Evolutionary conservation across 163 green algal genomes (phyloP).

Genomic region (Chloromonas sp.): DNA sequence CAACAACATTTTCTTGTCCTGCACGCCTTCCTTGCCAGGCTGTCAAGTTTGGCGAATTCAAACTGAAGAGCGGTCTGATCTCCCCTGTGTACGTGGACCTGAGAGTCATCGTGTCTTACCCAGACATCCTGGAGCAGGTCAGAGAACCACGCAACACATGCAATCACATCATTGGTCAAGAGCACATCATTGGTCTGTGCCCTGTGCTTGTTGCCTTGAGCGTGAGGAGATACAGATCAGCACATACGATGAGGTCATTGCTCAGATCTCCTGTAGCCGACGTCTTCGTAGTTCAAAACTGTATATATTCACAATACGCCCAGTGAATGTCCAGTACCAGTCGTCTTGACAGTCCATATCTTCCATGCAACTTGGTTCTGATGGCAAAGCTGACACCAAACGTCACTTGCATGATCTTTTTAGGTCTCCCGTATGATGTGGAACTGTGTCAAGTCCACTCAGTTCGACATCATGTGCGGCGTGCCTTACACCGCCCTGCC

Average conservation of each 20-base stretch:
- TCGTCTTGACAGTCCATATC: too few species aligned
- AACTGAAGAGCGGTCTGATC: slow-evolving; percentile 94
- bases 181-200: too few species aligned
- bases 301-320: too few species aligned
- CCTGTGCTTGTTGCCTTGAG: too few species aligned
- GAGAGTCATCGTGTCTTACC: slow-evolving; percentile 96
- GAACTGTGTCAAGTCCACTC: slow-evolving; percentile 47
- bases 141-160: background rate
- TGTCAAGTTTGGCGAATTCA: slow-evolving; percentile 99
- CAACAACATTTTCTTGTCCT: background rate
- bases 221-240: background rate
- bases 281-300: too few species aligned
- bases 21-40: slow-evolving; percentile 50
- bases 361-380: too few species aligned
- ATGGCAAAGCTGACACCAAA: too few species aligned
- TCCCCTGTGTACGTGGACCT: slow-evolving; percentile 98
- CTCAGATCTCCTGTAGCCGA: background rate
- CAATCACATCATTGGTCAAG: background rate
- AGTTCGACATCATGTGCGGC: slow-evolving; percentile 97
- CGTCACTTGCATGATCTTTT: background rate
- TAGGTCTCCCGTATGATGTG: slow-evolving; percentile 89
- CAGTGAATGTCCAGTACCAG: too few species aligned
- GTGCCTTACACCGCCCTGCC: slow-evolving; percentile 99
- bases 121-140: slow-evolving; percentile 86
- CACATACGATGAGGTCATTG: background rate